Base-by-base conservation (phyloP, 2,329 filamentous ascomycete species). In the Aureobasidium sp. region DNA sequence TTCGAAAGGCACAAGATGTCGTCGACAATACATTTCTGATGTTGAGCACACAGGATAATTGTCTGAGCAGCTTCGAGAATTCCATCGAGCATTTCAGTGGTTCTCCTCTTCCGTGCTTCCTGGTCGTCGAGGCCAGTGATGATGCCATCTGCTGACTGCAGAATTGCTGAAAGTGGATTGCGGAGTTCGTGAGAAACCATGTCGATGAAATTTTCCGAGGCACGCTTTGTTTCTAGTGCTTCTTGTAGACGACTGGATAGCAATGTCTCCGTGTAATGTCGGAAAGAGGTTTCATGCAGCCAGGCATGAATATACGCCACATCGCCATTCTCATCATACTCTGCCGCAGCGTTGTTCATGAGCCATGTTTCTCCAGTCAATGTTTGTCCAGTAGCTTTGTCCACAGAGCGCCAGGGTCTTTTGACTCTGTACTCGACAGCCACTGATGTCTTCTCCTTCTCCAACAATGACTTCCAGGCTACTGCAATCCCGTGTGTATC, bases 1-100 rank as follows among this genome's bases (percentile, higher is more conserved):
- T 70, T 78, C 2, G 73, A 76, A 12, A 80, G 67, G 2, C 76
- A 79, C 27, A 80, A 66, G 0, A 80, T 74, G 62, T 80, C 78
- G 62, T 80, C 77, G 3, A 80, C 77, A 42, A 80, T 79, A 9
- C 76, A 70, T 63, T 71, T 70, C 55, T 71, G 70, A 53, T 72
- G 70, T 41, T 67, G 64, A 2, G 69, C 68, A 41, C 70, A 72
- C 12, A 69, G 66, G 11, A 72, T 63, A n/a, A 73, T 61, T 1
- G 58, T 62, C 42, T 67, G 66, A 1, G 67, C 70, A 12, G 69
- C 65, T 14, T 67, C 68, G 17, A 67, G 42, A 12, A 64, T 36
- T 12, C 45, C 63, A 29, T 65, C 64, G 20, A 36, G 49, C 58
- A 49, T 47, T 59, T 60, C 62, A 44, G 22, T 29, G 20, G 42